Evolutionary conservation across 352 stramenopile species (phyloP), one percentile per base, ranked within the genome.

Genomic region (Pythium sukuiense): DNA sequence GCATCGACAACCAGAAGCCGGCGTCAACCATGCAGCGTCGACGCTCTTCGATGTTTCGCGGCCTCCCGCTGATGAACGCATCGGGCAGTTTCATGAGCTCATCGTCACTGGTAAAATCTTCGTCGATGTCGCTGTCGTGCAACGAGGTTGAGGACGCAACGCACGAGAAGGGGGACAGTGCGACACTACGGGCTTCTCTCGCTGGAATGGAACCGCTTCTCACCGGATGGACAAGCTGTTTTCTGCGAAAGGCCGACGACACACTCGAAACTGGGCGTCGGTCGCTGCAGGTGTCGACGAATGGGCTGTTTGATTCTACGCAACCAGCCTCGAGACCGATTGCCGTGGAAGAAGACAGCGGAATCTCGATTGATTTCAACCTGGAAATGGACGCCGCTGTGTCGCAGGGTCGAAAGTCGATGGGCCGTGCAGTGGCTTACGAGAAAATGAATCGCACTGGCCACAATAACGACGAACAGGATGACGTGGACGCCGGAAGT

Each of bases 31-130:
- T 29, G 27, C 55, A 59, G 7, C 62, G 48, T 18, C 55, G 62
- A 2, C 55, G 55, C 26, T 69, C 62, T n/a, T 60, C 62, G 1
- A 33, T 69, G 4, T 69, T 69, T 26, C 12, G 53, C 18, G 49
- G 62, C 1, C 49, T 69, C 12, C 45, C 45, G 2, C 45, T 27
- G 8, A 52, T 30, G 6, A 52, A 26, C 24, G 52, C 60, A 14
- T 29, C 53, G 6, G 30, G 18, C 26, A 55, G n/a, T 26, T 13
- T 52, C 7, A 52, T 30, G 2, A 52, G 45, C 9, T 56, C 50
- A n/a, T 14, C 16, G 11, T 56, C 50, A 11, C 14, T 39, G 6
- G 9, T 12, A 12, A 56, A 20, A 6, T 56, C 58, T 12, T 32
- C 33, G 14, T 64, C 58, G 8, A 57, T 57, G 58, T 57, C 58